phyloP scores from a whole-genome alignment of 2,329 filamentous ascomycete species.

The Camillea tinctor region DNA sequence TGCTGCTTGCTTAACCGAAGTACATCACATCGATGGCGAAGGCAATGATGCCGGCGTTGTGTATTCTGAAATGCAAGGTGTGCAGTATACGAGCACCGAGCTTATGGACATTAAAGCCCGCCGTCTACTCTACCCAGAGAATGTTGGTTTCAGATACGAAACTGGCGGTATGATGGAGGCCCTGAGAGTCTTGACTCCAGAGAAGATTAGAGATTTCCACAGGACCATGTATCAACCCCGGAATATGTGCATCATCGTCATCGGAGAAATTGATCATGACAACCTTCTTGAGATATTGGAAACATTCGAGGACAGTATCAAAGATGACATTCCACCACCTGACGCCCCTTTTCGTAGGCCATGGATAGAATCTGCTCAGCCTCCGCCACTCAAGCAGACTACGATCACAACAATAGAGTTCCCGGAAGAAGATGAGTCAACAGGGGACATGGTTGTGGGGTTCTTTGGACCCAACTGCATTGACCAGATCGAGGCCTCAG shows the following conservation, averaged over 20 bases:
- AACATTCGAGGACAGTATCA: constrained; percentile 82
- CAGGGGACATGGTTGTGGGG: constrained; percentile 80
- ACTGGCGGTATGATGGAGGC: constrained; percentile 98
- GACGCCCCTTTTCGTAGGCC: constrained; percentile 78
- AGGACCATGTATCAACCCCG: constrained; percentile 97
- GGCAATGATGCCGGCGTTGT: constrained; percentile 96
- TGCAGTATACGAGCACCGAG: constrained; percentile 80
- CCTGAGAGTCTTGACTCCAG: constrained; percentile 78
- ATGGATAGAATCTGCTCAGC: constrained; percentile 85
- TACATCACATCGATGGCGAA: constrained; percentile 90
- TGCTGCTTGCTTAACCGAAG: constrained; percentile 89
- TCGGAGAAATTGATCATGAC: constrained; percentile 85
- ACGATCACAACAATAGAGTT: constrained; percentile 81
- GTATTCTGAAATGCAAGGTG: constrained; percentile 97
- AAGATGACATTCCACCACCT: constrained; percentile 74
- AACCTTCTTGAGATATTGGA: constrained; percentile 80
- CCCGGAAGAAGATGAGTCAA: constrained; percentile 93
- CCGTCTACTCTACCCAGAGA: constrained; percentile 80
- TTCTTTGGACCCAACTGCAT: constrained; percentile 85
- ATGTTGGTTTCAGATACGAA: constrained; percentile 92
- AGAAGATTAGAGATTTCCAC: constrained; percentile 93
- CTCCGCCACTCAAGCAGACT: constrained; percentile 69
- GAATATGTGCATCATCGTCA: constrained; percentile 86
- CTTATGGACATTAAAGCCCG: constrained; percentile 84
- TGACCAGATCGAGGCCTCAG: constrained; percentile 65